Base-by-base conservation (phyloP, 192 early-diverging fungal genomes). In the Funneliformis mosseae region DNA sequence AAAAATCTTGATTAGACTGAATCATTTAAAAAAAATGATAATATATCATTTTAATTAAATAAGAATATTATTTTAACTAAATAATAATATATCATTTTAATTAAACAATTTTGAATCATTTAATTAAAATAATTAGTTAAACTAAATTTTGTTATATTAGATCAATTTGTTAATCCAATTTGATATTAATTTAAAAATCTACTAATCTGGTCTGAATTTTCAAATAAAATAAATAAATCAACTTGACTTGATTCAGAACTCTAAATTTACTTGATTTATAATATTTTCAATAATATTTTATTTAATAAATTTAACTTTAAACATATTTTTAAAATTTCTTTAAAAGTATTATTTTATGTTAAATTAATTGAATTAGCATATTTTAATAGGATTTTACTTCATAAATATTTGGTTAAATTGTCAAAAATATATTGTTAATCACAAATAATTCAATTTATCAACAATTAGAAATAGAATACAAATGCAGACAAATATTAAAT, bases 221-320 rank as follows among this genome's bases (percentile, higher is more conserved):
- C n/a, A n/a, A n/a, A n/a, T n/a, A n/a, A n/a, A n/a, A n/a, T n/a
- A n/a, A n/a, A n/a, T n/a, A n/a, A n/a, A n/a, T n/a, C n/a, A n/a
- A n/a, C n/a, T n/a, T n/a, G 73, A 12, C 18, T 46, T 55, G 2
- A 74, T 74, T 14, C 25, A 23, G 12, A 59, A 8, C 23, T 74
- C 59, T 3, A 74, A 23, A 74, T 18, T 74, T 18, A 59, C 21
- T 14, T 46, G 27, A 74, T 33, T 48, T 59, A 28, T n/a, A 9
- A 48, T 6, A 59, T 23, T 28, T 25, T 55, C 21, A 33, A 14
- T 42, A 45, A 74, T 27, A 74, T 45, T 50, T 8, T 74, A 25
- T 45, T 74, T 74, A 28, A 74, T 42, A 42, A 48, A 74, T 42
- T 74, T 74, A 1, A 74, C 69, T 0, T 21, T 39, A 43, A 71